phyloP scores from a whole-genome alignment of 805 yeast species.

The Suhomyces sp. region DNA sequence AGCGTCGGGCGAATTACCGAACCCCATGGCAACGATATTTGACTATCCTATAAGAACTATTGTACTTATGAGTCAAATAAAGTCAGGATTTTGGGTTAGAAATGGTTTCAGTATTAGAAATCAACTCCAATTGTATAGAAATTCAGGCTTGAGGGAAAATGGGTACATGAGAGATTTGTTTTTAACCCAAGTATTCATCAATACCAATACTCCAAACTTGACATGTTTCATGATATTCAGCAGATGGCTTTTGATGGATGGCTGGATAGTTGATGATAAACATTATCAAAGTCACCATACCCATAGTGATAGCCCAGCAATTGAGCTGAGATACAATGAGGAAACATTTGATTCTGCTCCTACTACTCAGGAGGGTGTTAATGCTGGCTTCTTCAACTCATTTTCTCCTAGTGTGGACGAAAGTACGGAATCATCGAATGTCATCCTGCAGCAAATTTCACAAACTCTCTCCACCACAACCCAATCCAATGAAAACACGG shows the following conservation, averaged over 20 bases:
- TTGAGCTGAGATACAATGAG: neutral
- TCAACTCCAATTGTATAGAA: constrained; percentile 76
- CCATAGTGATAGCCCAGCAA: neutral
- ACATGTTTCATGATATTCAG: constrained; percentile 56
- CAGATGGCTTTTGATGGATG: constrained; percentile 62
- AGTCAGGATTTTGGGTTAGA: constrained; percentile 90
- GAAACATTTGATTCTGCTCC: neutral
- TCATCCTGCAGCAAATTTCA: neutral
- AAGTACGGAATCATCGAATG: neutral
- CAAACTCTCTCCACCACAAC: neutral
- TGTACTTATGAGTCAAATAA: constrained; percentile 78
- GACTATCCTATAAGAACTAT: constrained; percentile 78
- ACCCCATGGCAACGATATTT: constrained; percentile 36
- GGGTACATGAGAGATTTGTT: constrained; percentile 80
- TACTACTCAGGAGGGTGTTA: neutral
- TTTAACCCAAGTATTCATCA: constrained; percentile 62
- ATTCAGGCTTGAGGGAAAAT: constrained; percentile 74
- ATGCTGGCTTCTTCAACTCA: neutral
- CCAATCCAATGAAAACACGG: neutral
- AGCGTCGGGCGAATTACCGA: constrained; percentile 9
- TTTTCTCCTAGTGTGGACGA: neutral
- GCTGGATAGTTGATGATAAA: constrained; percentile 38
- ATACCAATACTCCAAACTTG: constrained; percentile 49
- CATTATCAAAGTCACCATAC: constrained; percentile 17
- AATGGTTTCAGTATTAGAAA: constrained; percentile 81